Base-by-base conservation (phyloP, 352 stramenopile species). In the Phytopythium sindhum region DNA sequence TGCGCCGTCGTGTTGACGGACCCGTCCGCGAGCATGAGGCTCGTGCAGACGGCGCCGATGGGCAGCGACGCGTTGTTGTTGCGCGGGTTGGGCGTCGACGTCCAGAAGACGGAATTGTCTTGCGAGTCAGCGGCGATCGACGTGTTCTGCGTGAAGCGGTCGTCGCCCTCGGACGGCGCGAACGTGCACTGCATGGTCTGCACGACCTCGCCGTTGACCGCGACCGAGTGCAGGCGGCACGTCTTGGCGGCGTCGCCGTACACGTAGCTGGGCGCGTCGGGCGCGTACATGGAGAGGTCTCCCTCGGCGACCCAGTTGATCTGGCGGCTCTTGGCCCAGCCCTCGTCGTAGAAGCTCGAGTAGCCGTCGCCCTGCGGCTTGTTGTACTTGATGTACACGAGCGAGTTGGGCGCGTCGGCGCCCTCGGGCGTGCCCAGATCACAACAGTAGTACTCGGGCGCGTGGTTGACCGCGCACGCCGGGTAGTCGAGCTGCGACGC, bases 1-100 rank as follows among this genome's bases (percentile, higher is more conserved):
- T 77, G 65, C 1, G 67, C 61, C 2, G 55, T 70, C 6, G 61
- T 31, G 26, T 74, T 67, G 7, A 84, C 72, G 0, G 35, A 24
- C 11, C 76, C 79, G 58, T 81, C 66, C 3, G 72, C 57, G 37
- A 78, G 65, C 76, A 84, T 86, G 47, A 88, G 63, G 35, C 72
- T 81, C 3, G 6, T 63, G 69, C 80, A 91, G 35, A 65, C 68
- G 12, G 78, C 82, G 10, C 77, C 80, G 60, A 86, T 69, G 5
- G 82, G 82, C 63, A 89, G 69, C 69, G 78, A 83, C 21, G 78
- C 80, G 54, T 91, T 91, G 75, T 88, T 91, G 69, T 91, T 91
- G 58, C 71, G 68, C 33, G 78, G 70, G 56, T 81, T 89, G 47
- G 66, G 76, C 58, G 68, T 78, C 24, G 68, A 84, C 48, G 70